Evolutionary conservation across 148 eudicot genomes (phyloP), one percentile per base, ranked within the genome.

Genomic region (Beta vulgaris): DNA sequence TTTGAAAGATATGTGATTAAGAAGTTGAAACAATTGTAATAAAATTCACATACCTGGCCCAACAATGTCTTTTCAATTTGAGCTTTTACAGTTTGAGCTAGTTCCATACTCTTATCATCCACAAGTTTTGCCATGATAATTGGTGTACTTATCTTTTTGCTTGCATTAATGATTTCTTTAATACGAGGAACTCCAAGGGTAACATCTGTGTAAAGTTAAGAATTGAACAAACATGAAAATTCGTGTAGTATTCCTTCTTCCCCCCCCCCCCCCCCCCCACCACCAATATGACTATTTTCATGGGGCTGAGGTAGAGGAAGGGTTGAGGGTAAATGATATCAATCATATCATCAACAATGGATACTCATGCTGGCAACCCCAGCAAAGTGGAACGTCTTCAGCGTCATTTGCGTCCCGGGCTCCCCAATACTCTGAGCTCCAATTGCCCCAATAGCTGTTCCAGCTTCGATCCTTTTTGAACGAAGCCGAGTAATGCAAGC

Each of bases 311-410:
- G 18, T 14, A 0, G 42, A 15, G 54, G 34, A 25, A 7, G 12
- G 6, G n/a, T 15, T 6, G 34, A 21, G 71, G n/a, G 48, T 0
- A 31, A 37, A n/a, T 15, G 26, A 23, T 37, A 42, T 6, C n/a
- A 46, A 15, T 23, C 9, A 31, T 32, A 69, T 60, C 57, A 48
- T 73, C 18, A 73, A 32, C 66, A 68, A 68, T 46, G 97, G 97
- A 95, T 90, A 90, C 98, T 95, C 99, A 89, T 92, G 99, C 97
- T 95, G 46, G 97, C 99, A 84, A 95, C 97, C 83, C 99, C 99
- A 73, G 99, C 99, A 89, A 95, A 95, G 81, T 95, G 99, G 70
- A 95, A 95, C 51, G 99, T 95, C 81, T 95, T 95, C 64, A 95
- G 76, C 12, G 99, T 95, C 99, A 95, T 95, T 81, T 95, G 99